Percentiles rank a stretch among this genome's conserved stretches.
These are phyloP conservation scores for Dothideomycetes sp. DNA, from an alignment of 2,329 filamentous ascomycete genomes.

Conservation along the genomic window DNA sequence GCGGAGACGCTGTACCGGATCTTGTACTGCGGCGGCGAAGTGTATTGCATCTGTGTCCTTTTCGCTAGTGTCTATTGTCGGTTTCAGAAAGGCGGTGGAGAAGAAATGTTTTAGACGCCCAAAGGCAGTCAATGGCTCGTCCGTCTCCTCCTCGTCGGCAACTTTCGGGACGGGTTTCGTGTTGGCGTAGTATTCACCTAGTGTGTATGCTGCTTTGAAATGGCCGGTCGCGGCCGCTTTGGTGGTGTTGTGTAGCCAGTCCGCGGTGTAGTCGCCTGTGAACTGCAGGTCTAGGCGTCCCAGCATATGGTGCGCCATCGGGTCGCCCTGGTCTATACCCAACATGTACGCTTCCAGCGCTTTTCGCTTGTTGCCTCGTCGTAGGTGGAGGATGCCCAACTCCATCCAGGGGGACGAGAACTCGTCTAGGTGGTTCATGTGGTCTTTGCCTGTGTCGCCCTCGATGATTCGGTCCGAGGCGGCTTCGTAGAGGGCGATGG, in stretches of 20 bases:
- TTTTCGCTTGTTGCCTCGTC: conserved; percentile 8
- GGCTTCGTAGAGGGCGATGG: conserved; percentile 4
- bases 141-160: not conserved
- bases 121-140: not conserved
- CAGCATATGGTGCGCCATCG: conserved; percentile 28
- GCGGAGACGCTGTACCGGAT: conserved; percentile 13
- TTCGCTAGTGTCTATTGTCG: conserved; percentile 2
- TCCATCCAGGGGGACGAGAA: conserved; percentile 22
- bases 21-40: conserved; percentile 16
- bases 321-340: conserved; percentile 31
- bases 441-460: not conserved
- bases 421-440: conserved; percentile 8
- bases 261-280: conserved; percentile 15
- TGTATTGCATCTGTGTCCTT: conserved; percentile 16
- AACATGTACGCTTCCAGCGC: conserved; percentile 22
- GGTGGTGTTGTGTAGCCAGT: conserved; percentile 32
- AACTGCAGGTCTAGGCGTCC: conserved; percentile 15
- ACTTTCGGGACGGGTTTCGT: conserved; percentile 13
- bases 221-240: conserved; percentile 34
- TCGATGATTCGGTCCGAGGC: conserved; percentile 5
- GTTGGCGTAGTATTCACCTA: conserved; percentile 28
- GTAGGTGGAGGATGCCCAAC: conserved; percentile 15
- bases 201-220: conserved; percentile 23
- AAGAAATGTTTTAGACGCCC: not conserved
- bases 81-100: not conserved